Conservation (phyloP, 1,284 basidiomycete species). For the Rhodotorula sp. region DNA sequence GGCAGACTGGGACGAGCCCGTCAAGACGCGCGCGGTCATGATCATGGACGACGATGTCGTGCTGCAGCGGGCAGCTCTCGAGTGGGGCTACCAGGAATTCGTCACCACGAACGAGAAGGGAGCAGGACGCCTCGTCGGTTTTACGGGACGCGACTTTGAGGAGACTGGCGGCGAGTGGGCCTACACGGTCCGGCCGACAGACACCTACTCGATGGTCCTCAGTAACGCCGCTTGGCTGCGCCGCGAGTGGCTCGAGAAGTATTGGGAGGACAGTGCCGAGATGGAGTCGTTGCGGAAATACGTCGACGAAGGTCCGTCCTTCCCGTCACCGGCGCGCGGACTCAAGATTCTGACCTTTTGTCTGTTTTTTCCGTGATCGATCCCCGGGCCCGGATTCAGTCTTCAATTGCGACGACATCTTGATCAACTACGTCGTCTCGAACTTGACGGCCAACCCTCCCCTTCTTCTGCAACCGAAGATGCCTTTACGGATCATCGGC, state of each 20-base stretch:
- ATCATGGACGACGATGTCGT: slow-evolving; percentile 43
- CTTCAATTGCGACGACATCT: slow-evolving; percentile 43
- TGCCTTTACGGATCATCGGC: slow-evolving; percentile 30
- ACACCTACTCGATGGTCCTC: slow-evolving; percentile 39
- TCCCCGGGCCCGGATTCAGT: slow-evolving; percentile 12
- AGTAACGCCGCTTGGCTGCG: slow-evolving; percentile 40
- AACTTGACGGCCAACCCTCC: slow-evolving; percentile 36
- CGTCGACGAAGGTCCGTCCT: slow-evolving; percentile 35
- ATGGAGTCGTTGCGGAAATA: slow-evolving; percentile 26
- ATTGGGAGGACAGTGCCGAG: slow-evolving; percentile 33
- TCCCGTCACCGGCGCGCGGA: not conserved
- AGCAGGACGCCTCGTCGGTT: slow-evolving; percentile 36
- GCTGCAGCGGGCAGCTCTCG: slow-evolving; percentile 29
- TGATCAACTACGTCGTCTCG: slow-evolving; percentile 43
- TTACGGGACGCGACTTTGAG: slow-evolving; percentile 35
- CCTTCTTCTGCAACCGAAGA: slow-evolving; percentile 37
- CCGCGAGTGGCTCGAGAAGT: slow-evolving; percentile 35
- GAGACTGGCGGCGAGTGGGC: slow-evolving; percentile 9
- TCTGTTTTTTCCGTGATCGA: not conserved
- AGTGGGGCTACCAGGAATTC: slow-evolving; percentile 39
- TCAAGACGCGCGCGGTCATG: slow-evolving; percentile 36
- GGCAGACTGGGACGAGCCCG: slow-evolving; percentile 26
- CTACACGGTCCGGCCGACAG: slow-evolving; percentile 32
- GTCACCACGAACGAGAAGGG: slow-evolving; percentile 9
- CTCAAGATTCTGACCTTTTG: not conserved